Percentiles rank a stretch among this genome's conserved stretches.
Conservation (phyloP, 73 alveolate genomes). For the Paramecium sonneborni region DNA sequence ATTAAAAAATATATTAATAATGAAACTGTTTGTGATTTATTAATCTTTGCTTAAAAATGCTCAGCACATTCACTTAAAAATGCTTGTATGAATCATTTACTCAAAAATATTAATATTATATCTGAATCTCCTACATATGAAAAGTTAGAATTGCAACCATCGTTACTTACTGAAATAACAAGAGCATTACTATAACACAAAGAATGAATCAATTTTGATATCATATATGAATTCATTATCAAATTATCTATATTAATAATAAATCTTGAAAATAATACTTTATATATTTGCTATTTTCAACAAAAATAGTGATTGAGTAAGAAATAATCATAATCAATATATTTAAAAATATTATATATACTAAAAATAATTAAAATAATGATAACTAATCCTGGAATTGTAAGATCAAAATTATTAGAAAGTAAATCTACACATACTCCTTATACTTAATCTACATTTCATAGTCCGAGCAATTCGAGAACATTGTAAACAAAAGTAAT, state of each 20-base stretch:
- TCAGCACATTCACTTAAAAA: background rate
- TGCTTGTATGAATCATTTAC: constrained; percentile 61
- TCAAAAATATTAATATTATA: constrained; percentile 25
- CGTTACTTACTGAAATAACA: constrained; percentile 43
- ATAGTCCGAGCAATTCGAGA: constrained; percentile 16
- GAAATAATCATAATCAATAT: background rate
- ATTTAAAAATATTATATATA: background rate
- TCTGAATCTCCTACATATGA: background rate
- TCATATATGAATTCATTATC: background rate
- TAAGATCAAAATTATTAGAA: background rate
- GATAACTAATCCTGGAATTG: constrained; percentile 19
- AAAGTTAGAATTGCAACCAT: constrained; percentile 26
- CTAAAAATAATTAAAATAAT: background rate
- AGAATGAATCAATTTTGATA: constrained; percentile 16
- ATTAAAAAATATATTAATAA: constrained; percentile 1
- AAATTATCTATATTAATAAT: no score
- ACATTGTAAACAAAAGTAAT: background rate
- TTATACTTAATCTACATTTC: constrained; percentile 8
- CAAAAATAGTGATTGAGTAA: background rate
- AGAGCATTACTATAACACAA: constrained; percentile 21
- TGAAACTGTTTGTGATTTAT: constrained; percentile 51
- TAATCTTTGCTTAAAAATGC: constrained; percentile 43
- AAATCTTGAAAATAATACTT: no score
- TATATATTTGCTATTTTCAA: no score
- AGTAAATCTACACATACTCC: constrained; percentile 30